phyloP scores from a whole-genome alignment of 2,329 filamentous ascomycete species.

The Talaromyces sp. region DNA sequence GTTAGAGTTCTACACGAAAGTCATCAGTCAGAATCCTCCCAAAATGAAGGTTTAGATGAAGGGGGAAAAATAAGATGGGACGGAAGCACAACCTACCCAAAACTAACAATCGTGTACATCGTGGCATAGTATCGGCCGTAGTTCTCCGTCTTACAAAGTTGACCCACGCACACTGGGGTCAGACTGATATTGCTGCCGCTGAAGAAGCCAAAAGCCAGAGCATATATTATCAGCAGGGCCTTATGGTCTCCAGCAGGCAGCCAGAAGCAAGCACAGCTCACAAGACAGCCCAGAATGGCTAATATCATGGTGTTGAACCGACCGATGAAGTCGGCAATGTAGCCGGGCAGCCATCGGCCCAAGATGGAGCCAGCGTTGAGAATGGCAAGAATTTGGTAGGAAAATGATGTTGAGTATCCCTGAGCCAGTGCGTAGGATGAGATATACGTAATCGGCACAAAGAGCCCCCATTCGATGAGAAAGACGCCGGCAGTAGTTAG shows the following conservation, averaged over 20 bases:
- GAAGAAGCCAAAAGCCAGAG: conserved; percentile 74
- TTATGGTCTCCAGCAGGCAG: conserved; percentile 59
- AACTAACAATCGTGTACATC: conserved; percentile 74
- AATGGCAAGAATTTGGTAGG: conserved; percentile 75
- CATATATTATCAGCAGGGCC: conserved; percentile 68
- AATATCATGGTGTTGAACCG: conserved; percentile 79
- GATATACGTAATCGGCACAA: conserved; percentile 79
- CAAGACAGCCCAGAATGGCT: conserved; percentile 61
- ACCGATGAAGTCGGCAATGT: conserved; percentile 75
- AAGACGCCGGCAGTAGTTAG: conserved; percentile 67
- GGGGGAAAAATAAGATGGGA: conserved; percentile 29
- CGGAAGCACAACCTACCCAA: conserved; percentile 53
- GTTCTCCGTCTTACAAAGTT: conserved; percentile 74
- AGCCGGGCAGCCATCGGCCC: conserved; percentile 74
- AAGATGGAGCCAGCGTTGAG: conserved; percentile 78
- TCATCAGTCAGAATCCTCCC: not conserved
- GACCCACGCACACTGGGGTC: conserved; percentile 78
- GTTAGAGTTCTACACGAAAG: not conserved
- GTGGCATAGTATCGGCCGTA: conserved; percentile 86
- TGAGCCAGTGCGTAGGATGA: conserved; percentile 68
- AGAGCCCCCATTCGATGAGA: conserved; percentile 70
- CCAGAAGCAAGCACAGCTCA: conserved; percentile 73
- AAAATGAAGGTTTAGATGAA: not conserved
- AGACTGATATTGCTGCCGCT: conserved; percentile 77
- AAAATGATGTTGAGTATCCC: conserved; percentile 62